Conservation (phyloP, 2,329 filamentous ascomycete genomes). For the Macrophomina tecta region DNA sequence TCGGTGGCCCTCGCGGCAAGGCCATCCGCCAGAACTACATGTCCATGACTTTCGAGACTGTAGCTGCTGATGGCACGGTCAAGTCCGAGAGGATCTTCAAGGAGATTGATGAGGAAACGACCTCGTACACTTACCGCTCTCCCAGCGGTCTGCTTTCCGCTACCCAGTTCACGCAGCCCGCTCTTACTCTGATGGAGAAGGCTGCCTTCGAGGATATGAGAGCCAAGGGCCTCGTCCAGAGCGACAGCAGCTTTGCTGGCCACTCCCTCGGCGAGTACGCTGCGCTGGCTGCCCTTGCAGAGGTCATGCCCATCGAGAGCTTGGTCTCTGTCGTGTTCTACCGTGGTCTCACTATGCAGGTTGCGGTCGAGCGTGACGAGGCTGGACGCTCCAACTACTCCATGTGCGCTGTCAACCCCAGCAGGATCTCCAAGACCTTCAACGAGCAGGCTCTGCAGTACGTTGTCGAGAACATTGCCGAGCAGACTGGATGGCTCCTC, state of each 20-base stretch:
- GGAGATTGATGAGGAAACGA: constrained; percentile 89
- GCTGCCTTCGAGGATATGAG: constrained; percentile 99
- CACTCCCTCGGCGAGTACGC: constrained; percentile 99
- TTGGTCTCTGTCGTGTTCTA: constrained; percentile 99
- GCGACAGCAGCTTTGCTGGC: constrained; percentile 95
- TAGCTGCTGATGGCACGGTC: constrained; percentile 86
- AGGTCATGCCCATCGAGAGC: constrained; percentile 99
- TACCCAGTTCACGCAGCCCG: constrained; percentile 97
- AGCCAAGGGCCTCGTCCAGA: constrained; percentile 91
- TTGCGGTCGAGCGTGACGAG: constrained; percentile 95
- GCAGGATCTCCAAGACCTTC: constrained; percentile 97
- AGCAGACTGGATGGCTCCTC: constrained; percentile 91
- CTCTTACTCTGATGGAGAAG: constrained; percentile 98
- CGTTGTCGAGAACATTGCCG: constrained; percentile 92
- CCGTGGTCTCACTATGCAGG: constrained; percentile 98
- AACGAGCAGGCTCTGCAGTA: constrained; percentile 97
- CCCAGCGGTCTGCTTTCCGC: constrained; percentile 93
- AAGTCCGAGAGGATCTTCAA: constrained; percentile 99
- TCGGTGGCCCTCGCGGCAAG: constrained; percentile 95
- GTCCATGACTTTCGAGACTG: constrained; percentile 99
- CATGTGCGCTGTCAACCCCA: constrained; percentile 99
- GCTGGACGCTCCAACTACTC: constrained; percentile 95
- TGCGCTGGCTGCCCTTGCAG: constrained; percentile 90
- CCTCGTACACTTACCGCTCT: constrained; percentile 95
- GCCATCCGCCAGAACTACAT: constrained; percentile 99